These are phyloP conservation scores for Afroboletus lepidellus DNA, from an alignment of 1,284 basidiomycete species.

Conservation along the genomic window DNA sequence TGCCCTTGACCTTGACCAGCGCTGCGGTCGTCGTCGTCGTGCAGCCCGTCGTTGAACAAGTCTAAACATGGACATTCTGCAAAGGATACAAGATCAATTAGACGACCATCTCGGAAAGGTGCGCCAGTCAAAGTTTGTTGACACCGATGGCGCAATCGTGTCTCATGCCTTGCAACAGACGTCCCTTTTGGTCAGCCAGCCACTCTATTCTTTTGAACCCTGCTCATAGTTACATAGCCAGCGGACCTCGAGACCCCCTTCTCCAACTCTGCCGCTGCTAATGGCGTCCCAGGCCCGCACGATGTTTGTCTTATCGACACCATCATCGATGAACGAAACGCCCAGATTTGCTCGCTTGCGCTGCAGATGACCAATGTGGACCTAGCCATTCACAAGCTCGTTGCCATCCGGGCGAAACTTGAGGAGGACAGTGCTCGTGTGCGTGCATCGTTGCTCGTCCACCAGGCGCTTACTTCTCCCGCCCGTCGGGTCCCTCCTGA, in stretches of 20 bases:
- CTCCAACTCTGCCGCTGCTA: conserved; percentile 5
- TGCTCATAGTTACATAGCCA: conserved; percentile 6
- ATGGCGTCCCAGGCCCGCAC: conserved; percentile 10
- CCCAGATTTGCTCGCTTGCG: conserved; percentile 20
- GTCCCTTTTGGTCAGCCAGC: conserved; percentile 22
- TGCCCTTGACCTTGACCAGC: conserved; percentile 4
- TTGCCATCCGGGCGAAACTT: conserved; percentile 13
- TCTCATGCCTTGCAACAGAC: conserved; percentile 28
- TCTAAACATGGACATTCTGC: conserved; percentile 18
- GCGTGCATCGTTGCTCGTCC: conserved; percentile 18
- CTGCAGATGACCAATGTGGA: conserved; percentile 21
- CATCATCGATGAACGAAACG: conserved; percentile 18
- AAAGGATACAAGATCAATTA: conserved; percentile 15
- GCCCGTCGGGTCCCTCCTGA: conserved; percentile 38
- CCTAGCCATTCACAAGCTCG: conserved; percentile 19
- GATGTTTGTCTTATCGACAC: conserved; percentile 17
- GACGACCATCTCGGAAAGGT: conserved; percentile 25
- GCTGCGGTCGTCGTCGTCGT: not conserved
- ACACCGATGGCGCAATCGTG: conserved; percentile 33
- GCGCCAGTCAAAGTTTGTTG: conserved; percentile 8
- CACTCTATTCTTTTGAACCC: not conserved
- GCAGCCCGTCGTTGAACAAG: not conserved
- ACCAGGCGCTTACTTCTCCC: conserved; percentile 22
- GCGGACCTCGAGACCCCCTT: conserved; percentile 20
- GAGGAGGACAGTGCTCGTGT: conserved; percentile 15